phyloP scores from a whole-genome alignment of 1,284 basidiomycete species.

The Takashimella tepidaria region DNA sequence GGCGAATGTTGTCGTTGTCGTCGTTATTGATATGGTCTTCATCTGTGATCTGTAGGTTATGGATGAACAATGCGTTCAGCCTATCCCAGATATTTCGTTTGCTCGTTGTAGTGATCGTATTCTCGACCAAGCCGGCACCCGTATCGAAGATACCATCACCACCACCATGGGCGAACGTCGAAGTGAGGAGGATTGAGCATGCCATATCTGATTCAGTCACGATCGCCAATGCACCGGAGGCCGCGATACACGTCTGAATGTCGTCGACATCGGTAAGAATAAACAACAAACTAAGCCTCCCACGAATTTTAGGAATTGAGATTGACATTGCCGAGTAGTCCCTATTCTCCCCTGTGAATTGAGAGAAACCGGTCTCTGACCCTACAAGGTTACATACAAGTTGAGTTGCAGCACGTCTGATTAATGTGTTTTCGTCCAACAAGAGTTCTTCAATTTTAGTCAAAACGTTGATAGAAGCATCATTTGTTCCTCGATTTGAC shows the following conservation, averaged over 20 bases:
- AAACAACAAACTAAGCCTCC: slow-evolving; percentile 72
- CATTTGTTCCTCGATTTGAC: too few relatives aligned
- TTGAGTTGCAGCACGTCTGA: slow-evolving; percentile 82
- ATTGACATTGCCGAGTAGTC: slow-evolving; percentile 13
- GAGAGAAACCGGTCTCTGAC: slow-evolving; percentile 66
- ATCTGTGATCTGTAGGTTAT: slow-evolving; percentile 53
- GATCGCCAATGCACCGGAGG: slow-evolving; percentile 77
- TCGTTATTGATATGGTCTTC: slow-evolving; percentile 36
- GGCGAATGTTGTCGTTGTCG: slow-evolving; percentile 27
- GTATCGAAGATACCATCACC: too few relatives aligned
- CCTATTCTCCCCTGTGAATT: slow-evolving; percentile 36
- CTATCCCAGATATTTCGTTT: slow-evolving; percentile 57
- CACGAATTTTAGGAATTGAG: slow-evolving; percentile 48
- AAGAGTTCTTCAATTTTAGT: slow-evolving; percentile 72
- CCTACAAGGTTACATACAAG: slow-evolving; percentile 88
- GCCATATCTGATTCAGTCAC: slow-evolving; percentile 60
- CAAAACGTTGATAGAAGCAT: slow-evolving; percentile 34
- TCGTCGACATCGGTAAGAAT: slow-evolving; percentile 82
- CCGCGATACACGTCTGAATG: slow-evolving; percentile 70
- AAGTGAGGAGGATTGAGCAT: slow-evolving; percentile 55
- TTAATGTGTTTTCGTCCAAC: slow-evolving; percentile 72
- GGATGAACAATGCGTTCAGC: slow-evolving; percentile 60
- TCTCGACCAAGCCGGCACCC: slow-evolving; percentile 54
- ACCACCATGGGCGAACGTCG: slow-evolving; percentile 17
- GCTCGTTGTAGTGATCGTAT: slow-evolving; percentile 2